Conservation (phyloP, 2,329 filamentous ascomycete species). For the Rosellinia necatrix region DNA sequence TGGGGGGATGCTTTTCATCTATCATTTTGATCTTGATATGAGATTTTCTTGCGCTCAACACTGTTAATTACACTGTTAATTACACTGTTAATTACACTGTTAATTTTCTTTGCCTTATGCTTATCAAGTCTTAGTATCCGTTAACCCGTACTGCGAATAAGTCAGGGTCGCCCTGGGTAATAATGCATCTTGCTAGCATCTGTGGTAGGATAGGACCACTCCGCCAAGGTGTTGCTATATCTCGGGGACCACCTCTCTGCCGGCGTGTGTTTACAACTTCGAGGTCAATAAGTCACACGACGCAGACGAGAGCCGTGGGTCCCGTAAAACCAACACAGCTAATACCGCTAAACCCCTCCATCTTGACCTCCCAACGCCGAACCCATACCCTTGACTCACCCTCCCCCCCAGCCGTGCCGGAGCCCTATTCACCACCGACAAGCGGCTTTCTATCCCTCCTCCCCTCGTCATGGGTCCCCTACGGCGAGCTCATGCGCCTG, state of each 20-base stretch:
- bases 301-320: conserved; percentile 24
- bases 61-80: too few species aligned
- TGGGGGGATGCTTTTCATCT: too few species aligned
- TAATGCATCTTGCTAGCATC: conserved; percentile 13
- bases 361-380: conserved; percentile 16
- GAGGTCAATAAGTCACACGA: conserved; percentile 4
- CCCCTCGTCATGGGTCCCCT: conserved; percentile 73
- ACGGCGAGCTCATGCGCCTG: conserved; percentile 79
- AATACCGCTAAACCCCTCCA: conserved; percentile 1
- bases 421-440: conserved; percentile 69
- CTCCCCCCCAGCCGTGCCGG: conserved; percentile 28
- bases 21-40: background rate
- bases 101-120: background rate
- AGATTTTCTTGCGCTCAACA: background rate
- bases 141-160: conserved; percentile 6
- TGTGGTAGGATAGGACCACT: conserved; percentile 16
- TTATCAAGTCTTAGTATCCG: too few species aligned
- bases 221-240: background rate
- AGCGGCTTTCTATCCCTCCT: conserved; percentile 72
- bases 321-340: conserved; percentile 30
- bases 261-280: conserved; percentile 21
- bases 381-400: conserved; percentile 35
- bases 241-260: conserved; percentile 9
- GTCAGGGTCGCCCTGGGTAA: background rate
- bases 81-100: too few species aligned